Base-by-base conservation (phyloP, 2,329 filamentous ascomycete species). In the Ustulina deusta region DNA sequence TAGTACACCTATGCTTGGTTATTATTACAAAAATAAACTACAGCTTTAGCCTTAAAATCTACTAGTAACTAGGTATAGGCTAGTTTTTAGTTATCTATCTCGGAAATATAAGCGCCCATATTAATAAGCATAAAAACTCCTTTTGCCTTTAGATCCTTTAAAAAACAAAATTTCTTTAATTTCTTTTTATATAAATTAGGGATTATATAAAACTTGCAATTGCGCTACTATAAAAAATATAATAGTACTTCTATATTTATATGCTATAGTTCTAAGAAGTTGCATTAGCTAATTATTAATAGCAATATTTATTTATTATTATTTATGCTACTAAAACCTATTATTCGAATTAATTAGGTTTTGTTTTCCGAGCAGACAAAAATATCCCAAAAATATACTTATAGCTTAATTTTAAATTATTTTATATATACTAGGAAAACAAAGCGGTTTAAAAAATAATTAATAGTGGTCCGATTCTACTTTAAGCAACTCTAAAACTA, bases 271-370 rank as follows among this genome's bases (percentile, higher is more conserved):
- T 80, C 75, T 0, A 81, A 78, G 0, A 93, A 81, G 64, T 93
- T 89, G 0, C 85, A 77, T 59, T 93, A 89, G 10, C 79, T 75
- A 17, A 93, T 87, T 0, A 83, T 87, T 11, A 88, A 75, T 0
- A 90, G 90, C 0, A 93, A 77, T 52, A 91, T 80, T 0, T 78
- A 78, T 42, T 84, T 81, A 17, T 86, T 88, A 73, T 93, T 90
- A 48, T 91, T 92, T 0, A 91, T 93, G 0, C 91, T 91, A 7
- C 88, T 91, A 74, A 94, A 93, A 0, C 91, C 91, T 0, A 87
- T 59, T 2, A 63, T 70, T 46, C 66, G 34, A 1, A 61, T 56
- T 17, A n/a, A 1, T 22, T 61, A 52, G 1, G 20, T 22, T 5
- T 44, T 11, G 1, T 29, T 22, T 5, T 67, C 25, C 11, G 58